A percentile compares a stretch with the other conserved stretches of the same genome.
phyloP scores from a whole-genome alignment of 164 flowering plant species.

The Stephania japonica region DNA sequence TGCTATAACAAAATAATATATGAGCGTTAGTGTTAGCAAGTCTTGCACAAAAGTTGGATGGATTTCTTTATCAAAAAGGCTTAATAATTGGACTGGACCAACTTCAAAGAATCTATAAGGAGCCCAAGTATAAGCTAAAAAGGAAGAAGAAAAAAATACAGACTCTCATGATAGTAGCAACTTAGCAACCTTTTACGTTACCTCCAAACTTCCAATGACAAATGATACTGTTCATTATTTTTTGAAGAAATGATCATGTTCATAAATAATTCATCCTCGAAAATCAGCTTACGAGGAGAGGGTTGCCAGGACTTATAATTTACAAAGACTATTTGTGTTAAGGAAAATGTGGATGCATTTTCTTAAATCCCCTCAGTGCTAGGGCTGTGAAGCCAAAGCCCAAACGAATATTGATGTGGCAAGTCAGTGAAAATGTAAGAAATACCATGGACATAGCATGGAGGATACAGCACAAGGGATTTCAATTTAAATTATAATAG shows the following conservation, averaged over 20 bases:
- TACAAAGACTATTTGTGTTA: no score
- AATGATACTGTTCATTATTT: no score
- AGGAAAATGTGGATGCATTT: no score
- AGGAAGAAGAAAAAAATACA: neutral
- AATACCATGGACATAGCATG: neutral
- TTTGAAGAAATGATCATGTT: no score
- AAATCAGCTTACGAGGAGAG: no score
- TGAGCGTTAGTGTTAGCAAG: neutral
- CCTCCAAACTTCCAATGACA: no score
- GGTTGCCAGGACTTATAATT: no score
- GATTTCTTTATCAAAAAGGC: neutral
- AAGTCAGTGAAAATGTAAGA: neutral
- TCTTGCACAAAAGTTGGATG: neutral
- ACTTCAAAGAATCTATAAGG: neutral
- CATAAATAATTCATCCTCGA: no score
- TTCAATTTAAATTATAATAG: neutral
- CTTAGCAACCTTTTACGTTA: no score
- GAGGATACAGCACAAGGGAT: neutral
- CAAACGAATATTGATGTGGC: neutral
- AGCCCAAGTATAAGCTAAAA: neutral
- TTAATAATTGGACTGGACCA: neutral
- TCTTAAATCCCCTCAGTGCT: no score
- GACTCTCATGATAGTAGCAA: no score
- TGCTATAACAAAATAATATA: neutral
- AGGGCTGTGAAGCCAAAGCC: neutral